phyloP scores from a whole-genome alignment of 1,284 basidiomycete genomes.

The Cutaneotrichosporon cutaneum region DNA sequence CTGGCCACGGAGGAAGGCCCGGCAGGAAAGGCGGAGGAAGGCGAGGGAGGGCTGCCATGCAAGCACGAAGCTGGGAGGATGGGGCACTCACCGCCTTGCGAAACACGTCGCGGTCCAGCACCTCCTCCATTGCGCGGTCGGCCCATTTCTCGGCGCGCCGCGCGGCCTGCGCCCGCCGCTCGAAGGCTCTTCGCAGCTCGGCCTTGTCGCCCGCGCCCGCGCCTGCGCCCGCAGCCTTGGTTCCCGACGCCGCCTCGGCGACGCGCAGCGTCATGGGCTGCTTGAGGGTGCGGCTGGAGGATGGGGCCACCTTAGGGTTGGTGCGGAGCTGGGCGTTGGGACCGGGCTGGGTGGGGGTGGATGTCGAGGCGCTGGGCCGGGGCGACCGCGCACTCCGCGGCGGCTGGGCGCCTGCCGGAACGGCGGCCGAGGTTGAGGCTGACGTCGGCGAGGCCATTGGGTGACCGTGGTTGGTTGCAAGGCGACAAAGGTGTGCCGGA shows the following conservation, averaged over 20 bases:
- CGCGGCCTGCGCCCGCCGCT: constrained; percentile 10
- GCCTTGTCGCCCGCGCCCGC: constrained; percentile 13
- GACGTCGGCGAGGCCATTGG: no score
- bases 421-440: background rate
- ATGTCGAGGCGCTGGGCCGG: background rate
- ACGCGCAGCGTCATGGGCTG: constrained; percentile 21
- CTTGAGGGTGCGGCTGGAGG: constrained; percentile 5
- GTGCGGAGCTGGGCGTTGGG: background rate
- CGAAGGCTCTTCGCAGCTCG: constrained; percentile 12
- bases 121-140: constrained; percentile 26
- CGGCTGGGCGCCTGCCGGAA: background rate
- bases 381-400: background rate
- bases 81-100: constrained; percentile 17
- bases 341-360: no score
- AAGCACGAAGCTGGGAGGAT: background rate
- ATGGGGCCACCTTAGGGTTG: no score
- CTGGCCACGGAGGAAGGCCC: no score
- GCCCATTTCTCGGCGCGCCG: constrained; percentile 24
- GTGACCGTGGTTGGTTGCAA: no score
- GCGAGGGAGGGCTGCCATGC: background rate
- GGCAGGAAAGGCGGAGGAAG: background rate
- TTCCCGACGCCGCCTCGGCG: constrained; percentile 3
- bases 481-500: no score
- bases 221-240: background rate
- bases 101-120: constrained; percentile 14